phyloP scores from a whole-genome alignment of 2,329 filamentous ascomycete species.

The Calonectria pauciramosa region DNA sequence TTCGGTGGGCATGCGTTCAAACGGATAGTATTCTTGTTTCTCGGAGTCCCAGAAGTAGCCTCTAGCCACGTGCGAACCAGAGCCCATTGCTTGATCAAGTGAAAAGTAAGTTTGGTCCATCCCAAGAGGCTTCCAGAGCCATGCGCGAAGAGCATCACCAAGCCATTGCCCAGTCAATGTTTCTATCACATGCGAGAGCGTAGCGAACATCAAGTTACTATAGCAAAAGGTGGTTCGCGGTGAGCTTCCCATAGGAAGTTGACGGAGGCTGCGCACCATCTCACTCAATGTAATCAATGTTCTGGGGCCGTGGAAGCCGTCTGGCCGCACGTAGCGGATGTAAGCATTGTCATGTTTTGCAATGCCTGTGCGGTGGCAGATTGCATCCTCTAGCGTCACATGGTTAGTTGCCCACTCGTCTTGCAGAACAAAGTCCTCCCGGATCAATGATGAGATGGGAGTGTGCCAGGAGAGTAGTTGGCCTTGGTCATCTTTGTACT shows the following conservation, averaged over 20 bases:
- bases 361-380: constrained; percentile 64
- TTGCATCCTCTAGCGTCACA: constrained; percentile 64
- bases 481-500: constrained; percentile 53
- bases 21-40: constrained; percentile 17
- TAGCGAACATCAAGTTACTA: constrained; percentile 63
- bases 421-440: constrained; percentile 62
- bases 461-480: constrained; percentile 54
- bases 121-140: constrained; percentile 57
- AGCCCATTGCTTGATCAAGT: constrained; percentile 32
- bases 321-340: background rate
- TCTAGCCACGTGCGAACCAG: constrained; percentile 48
- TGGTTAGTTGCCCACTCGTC: constrained; percentile 58
- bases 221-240: constrained; percentile 60
- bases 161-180: constrained; percentile 51
- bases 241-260: constrained; percentile 59
- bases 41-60: constrained; percentile 55
- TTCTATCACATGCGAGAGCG: constrained; percentile 58
- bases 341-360: constrained; percentile 53
- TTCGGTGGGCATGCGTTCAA: background rate
- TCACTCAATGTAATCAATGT: constrained; percentile 20
- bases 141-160: constrained; percentile 53
- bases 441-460: constrained; percentile 58
- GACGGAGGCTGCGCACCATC: constrained; percentile 55
- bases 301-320: background rate
- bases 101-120: constrained; percentile 57